Base-by-base conservation (phyloP, 306 rosid species). In the Cajanus cajan region DNA sequence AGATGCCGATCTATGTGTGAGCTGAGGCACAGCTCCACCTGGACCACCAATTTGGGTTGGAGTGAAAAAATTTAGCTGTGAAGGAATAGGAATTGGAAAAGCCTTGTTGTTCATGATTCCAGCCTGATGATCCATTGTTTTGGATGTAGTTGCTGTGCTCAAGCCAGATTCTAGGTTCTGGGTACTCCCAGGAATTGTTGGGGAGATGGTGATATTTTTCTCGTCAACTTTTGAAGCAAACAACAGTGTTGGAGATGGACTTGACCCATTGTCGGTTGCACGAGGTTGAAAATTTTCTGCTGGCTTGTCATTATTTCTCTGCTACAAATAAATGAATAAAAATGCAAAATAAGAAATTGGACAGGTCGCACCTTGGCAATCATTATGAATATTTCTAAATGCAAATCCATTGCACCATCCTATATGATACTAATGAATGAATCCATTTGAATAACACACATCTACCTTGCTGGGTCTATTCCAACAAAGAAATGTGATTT, bases 271-370 rank as follows among this genome's bases (percentile, higher is more conserved):
- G 68, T 80, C 87, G 66, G 76, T 74, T 73, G 83, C 88, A 64
- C 78, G 89, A 71, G 90, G 80, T 84, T 86, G 78, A 70, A 63
- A 86, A 70, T 76, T 87, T 73, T 94, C 98, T 57, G 84, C 85
- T 69, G 80, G 82, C 67, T 83, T 87, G 67, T 88, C 90, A 81
- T 89, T 85, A 85, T 84, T 90, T 78, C 86, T 89, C 96, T 93
- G 94, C 51, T 81, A 69, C 68, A 41, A 68, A 65, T 39, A 55
- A 74, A 57, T n/a, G n/a, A n/a, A n/a, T 51, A 19, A 65, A 59
- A 24, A 5, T 7, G 28, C 25, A 64, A 4, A 14, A 47, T 80
- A 82, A 84, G 74, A 50, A 50, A 70, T 21, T 12, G 57, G 82
- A 19, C 40, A 11, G 57, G 61, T 48, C 50, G 3, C 31, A 28